Base-by-base conservation (phyloP, 306 rosid species). In the Malus sieversii region DNA sequence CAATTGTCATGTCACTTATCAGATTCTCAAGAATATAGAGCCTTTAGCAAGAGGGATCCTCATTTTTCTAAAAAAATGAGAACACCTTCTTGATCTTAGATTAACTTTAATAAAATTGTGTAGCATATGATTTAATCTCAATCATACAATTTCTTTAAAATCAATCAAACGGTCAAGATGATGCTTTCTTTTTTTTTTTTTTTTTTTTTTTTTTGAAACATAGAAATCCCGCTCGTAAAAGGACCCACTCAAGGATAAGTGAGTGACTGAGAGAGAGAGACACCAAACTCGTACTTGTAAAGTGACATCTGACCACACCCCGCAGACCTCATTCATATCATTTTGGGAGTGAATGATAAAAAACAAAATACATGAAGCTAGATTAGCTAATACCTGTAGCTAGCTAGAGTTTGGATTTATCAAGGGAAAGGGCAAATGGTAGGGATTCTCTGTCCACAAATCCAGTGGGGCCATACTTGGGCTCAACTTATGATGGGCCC, bases 141-240 rank as follows among this genome's bases (percentile, higher is more conserved):
- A 35, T 8, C 40, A 35, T 8, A 35, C 40, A 6, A 35, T 35
- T 35, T 35, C 40, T 6, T 35, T 35, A 35, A 35, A 35, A 0
- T 6, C 40, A 35, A 35, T 35, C 40, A 7, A 35, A 35, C 40
- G 0, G 0, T 6, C 40, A 35, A 35, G 0, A 35, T 0, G 0
- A 0, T 35, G 40, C 40, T 35, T 2, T 2, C 0, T 1, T 0
- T 35, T 33, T 33, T 4, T 33, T 33, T 33, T 33, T 0, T 35
- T 33, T 33, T 4, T 33, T 33, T 33, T 33, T 33, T 4, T 33
- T 33, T 33, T 5, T 5, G 5, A 33, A 33, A 35, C 1, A 6
- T 35, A 2, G 0, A 1, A 0, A 35, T 35, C 8, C 1, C 8
- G 0, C 8, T 35, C 6, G 2, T 35, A 6, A 35, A 35, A 35